phyloP scores from a whole-genome alignment of 1,284 basidiomycete species.

The Heterobasidion occidentale region DNA sequence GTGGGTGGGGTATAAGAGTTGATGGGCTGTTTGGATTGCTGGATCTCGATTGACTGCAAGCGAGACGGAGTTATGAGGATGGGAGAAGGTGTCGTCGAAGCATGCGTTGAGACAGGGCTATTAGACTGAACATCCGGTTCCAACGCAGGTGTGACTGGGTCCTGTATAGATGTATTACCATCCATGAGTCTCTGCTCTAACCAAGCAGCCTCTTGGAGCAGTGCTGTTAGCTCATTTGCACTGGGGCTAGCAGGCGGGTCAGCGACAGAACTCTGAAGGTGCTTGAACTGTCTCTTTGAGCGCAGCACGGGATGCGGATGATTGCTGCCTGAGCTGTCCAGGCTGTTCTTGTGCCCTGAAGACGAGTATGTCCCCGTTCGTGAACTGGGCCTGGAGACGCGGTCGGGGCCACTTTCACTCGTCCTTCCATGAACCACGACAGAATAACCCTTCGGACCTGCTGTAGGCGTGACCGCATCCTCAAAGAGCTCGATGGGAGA shows the following conservation, averaged over 20 bases:
- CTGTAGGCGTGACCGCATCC: constrained; percentile 1
- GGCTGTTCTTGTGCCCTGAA: constrained; percentile 5
- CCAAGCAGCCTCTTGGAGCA: constrained; percentile 13
- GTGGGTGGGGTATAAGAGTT: constrained; percentile 7
- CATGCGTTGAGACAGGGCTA: background rate
- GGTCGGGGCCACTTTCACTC: constrained; percentile 1
- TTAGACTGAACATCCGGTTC: background rate
- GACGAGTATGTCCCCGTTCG: constrained; percentile 8
- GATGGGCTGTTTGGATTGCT: background rate
- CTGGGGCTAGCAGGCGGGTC: constrained; percentile 9
- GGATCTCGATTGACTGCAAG: background rate
- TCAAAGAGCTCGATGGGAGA: background rate
- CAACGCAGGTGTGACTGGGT: background rate
- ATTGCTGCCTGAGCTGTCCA: constrained; percentile 1
- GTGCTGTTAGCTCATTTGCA: constrained; percentile 5
- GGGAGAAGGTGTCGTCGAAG: background rate
- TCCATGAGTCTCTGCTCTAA: constrained; percentile 11
- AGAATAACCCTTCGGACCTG: constrained; percentile 6
- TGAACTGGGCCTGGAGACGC: constrained; percentile 3
- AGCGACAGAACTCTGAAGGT: constrained; percentile 6
- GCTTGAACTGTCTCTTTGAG: constrained; percentile 15
- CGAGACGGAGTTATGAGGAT: background rate
- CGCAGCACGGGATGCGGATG: constrained; percentile 8
- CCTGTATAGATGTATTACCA: constrained; percentile 1
- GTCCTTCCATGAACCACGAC: constrained; percentile 13